These are phyloP conservation scores for Alternaria sp. DNA, from an alignment of 2,329 filamentous ascomycete species.

Conservation along the genomic window DNA sequence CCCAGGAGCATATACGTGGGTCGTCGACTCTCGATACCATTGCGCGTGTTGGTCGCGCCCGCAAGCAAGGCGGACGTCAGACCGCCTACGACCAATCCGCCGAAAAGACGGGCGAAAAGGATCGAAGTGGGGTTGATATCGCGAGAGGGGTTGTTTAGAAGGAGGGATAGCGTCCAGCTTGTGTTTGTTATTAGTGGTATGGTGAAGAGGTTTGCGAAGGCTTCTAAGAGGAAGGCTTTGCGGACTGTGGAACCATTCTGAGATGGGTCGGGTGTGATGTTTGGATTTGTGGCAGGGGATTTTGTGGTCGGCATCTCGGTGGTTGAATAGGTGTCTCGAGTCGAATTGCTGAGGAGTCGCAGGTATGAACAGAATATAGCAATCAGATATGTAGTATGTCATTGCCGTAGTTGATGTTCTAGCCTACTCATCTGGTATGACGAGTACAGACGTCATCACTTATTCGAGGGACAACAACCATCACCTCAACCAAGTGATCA, in stretches of 20 bases:
- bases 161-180: conserved; percentile 27
- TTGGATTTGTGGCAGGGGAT: conserved; percentile 31
- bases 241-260: conserved; percentile 30
- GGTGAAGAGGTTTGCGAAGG: conserved; percentile 37
- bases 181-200: conserved; percentile 37
- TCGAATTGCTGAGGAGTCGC: neutral
- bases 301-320: conserved; percentile 17
- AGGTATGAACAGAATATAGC: neutral
- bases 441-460: conserved; percentile 1
- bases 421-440: neutral
- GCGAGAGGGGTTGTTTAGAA: conserved; percentile 27
- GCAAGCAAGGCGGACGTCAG: conserved; percentile 32
- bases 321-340: neutral
- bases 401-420: neutral
- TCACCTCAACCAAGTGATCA: neutral
- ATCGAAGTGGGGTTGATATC: conserved; percentile 34
- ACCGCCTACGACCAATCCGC: conserved; percentile 33
- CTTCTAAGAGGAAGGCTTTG: conserved; percentile 39
- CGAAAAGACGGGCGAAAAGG: conserved; percentile 36
- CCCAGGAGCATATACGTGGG: conserved; percentile 35
- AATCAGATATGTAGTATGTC: neutral
- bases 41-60: conserved; percentile 34
- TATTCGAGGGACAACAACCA: neutral
- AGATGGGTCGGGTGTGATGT: conserved; percentile 23
- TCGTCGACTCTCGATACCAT: conserved; percentile 35